Percentiles rank a stretch among this genome's conserved stretches.
These are phyloP conservation scores for Backusella parvicylindrica DNA, from an alignment of 192 early-diverging fungal genomes.

Conservation along the genomic window DNA sequence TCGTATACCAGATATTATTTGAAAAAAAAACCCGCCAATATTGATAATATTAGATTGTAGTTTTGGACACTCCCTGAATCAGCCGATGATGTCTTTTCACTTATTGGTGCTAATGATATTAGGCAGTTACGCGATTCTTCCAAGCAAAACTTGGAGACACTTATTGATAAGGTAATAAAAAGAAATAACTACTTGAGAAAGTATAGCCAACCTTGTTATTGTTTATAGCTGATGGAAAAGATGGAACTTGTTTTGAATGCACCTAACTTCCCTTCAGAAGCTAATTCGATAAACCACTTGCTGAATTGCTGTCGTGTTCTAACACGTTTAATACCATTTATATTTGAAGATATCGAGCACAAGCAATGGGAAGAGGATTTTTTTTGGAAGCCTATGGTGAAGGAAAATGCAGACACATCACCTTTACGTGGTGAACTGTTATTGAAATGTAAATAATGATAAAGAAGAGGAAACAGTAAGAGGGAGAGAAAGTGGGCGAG, in stretches of 20 bases:
- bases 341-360: constrained; percentile 62
- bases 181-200: neutral
- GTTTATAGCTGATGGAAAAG: constrained; percentile 44
- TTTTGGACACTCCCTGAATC: constrained; percentile 76
- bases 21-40: neutral
- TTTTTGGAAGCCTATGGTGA: constrained; percentile 55
- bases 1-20: constrained; percentile 2
- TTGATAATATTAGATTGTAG: constrained; percentile 27
- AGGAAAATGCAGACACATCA: neutral
- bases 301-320: constrained; percentile 82
- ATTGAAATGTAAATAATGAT: constrained; percentile 32
- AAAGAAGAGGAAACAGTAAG: neutral
- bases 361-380: constrained; percentile 54
- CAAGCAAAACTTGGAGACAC: constrained; percentile 71
- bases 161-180: constrained; percentile 67
- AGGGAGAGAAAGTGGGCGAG: neutral
- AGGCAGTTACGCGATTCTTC: constrained; percentile 71
- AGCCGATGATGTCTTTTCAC: constrained; percentile 82
- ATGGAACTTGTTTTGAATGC: constrained; percentile 47
- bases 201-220: neutral
- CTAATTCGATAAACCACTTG: constrained; percentile 58
- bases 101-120: constrained; percentile 82
- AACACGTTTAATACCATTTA: constrained; percentile 81
- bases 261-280: constrained; percentile 46
- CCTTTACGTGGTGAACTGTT: constrained; percentile 51